phyloP scores from a whole-genome alignment of 208 protist species.

The Wallacemonas sp. region DNA sequence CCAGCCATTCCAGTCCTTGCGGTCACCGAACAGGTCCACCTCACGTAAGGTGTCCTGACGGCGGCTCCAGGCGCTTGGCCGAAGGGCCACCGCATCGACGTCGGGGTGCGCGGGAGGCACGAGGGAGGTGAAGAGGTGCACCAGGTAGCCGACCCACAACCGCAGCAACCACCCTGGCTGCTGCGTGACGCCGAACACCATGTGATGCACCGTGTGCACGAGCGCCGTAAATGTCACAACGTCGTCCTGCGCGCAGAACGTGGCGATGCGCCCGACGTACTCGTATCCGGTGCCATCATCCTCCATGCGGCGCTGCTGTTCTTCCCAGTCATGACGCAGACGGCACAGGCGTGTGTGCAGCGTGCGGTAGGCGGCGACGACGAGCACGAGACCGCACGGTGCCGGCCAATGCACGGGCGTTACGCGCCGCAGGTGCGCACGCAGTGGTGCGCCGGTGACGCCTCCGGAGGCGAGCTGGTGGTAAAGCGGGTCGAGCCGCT shows the following conservation, averaged over 20 bases:
- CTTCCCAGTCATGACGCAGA: constrained; percentile 50
- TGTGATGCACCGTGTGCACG: constrained; percentile 49
- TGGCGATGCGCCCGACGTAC: constrained; percentile 37
- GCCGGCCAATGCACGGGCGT: constrained; percentile 37
- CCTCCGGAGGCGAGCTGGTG: constrained; percentile 10
- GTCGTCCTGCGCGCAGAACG: constrained; percentile 70
- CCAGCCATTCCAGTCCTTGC: constrained; percentile 37
- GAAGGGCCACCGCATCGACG: constrained; percentile 44
- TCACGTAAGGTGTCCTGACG: constrained; percentile 17
- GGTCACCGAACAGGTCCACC: constrained; percentile 28
- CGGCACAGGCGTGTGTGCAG: constrained; percentile 32
- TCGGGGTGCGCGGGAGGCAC: constrained; percentile 47
- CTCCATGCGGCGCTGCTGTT: constrained; percentile 38
- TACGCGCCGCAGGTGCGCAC: constrained; percentile 22
- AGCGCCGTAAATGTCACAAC: constrained; percentile 36
- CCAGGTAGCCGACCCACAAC: constrained; percentile 71
- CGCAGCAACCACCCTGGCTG: constrained; percentile 58
- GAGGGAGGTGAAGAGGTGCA: constrained; percentile 58
- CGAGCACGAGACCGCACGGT: constrained; percentile 52
- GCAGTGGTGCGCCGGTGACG: background rate
- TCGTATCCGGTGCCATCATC: constrained; percentile 32
- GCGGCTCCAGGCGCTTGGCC: constrained; percentile 33
- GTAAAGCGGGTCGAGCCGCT: constrained; percentile 5
- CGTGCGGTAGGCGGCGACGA: constrained; percentile 56
- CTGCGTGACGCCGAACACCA: constrained; percentile 51